Base-by-base conservation (phyloP, 257 asterid genomes). In the Paulownia fortunei region DNA sequence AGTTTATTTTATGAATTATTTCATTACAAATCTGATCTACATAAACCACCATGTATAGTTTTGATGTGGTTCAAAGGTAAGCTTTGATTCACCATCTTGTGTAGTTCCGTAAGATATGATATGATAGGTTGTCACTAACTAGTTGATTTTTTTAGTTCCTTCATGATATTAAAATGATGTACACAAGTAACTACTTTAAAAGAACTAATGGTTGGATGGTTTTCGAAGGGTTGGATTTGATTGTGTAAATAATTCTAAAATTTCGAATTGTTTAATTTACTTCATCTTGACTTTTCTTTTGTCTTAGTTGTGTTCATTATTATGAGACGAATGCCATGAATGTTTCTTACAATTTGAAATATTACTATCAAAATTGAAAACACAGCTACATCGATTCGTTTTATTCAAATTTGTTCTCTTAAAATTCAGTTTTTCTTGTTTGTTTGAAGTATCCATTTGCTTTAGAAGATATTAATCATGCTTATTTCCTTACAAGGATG, bases 391-490 rank as follows among this genome's bases (percentile, higher is more conserved):
- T 26, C n/a, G 30, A 3, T 54, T 71, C 3, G 5, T 37, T 37
- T 3, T 32, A 8, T 21, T 21, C 18, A 27, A 13, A 56, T 8
- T 12, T 16, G 6, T 13, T 59, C 16, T 39, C 54, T 34, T 26
- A 39, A 26, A 56, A 39, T 65, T 65, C 72, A 65, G 55, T 36
- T 65, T 55, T 15, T 55, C 34, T 51, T 18, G 23, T 19, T 72
- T n/a, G 52, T 72, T 65, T 21, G 23, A 54, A 23, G 76, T 8
- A 9, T 24, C 4, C 6, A 2, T 15, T 16, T 64, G 52, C 51
- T 12, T 36, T 34, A 36, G 12, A 32, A 11, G 55, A 18, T 51
- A 3, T 36, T 6, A 8, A 24, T 58, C 9, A n/a, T 58, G 39
- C 44, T 73, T 16, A 15, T 41, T 41, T 15, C 15, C 27, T 11